Evolutionary conservation across 2,329 filamentous ascomycete species (phyloP), one percentile per base, ranked within the genome.

Genomic region (Microsporum ferrugineum): DNA sequence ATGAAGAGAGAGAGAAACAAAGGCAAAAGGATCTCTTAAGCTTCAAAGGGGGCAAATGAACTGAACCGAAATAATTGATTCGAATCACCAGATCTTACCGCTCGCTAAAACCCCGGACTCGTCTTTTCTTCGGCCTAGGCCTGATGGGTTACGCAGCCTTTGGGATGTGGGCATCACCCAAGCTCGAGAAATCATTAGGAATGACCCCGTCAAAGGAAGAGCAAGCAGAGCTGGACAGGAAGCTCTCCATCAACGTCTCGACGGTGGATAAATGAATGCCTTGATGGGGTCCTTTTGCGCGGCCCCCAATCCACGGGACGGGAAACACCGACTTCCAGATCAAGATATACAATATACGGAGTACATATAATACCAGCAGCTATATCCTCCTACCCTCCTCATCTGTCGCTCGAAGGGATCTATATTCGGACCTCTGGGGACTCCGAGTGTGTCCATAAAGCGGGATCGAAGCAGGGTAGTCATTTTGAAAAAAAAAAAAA

Each of bases 61-160:
- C 39, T 43, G 39, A 17, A n/a, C 39, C 14, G 39, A 43, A 43
- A n/a, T 43, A 43, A 43, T 43, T 43, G 39, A 43, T 4, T 5
- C 12, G 17, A 38, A 38, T 57, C 53, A 57, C 8, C 57, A 88
- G 85, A 68, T 79, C 84, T 59, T 95, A 91, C 77, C 85, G 81
- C 70, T 84, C 82, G 67, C 84, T 95, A 60, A 77, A 86, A 2
- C 82, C 87, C 17, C 85, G 82, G 66, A 87, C 88, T 29, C 87
- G 88, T 61, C 75, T 89, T 47, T 75, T 86, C 56, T 80, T 95
- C 64, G 91, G 91, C 66, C 71, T 84, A 57, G 87, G 85, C 67
- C 75, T 95, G 66, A 84, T 96, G 69, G 83, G 83, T 38, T 96
- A 90, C 83, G 89, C 89, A 12, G 76, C 79, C 45, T 76, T 84